Conservation (phyloP, 73 alveolate species). For the Symbiodinium natans region DNA sequence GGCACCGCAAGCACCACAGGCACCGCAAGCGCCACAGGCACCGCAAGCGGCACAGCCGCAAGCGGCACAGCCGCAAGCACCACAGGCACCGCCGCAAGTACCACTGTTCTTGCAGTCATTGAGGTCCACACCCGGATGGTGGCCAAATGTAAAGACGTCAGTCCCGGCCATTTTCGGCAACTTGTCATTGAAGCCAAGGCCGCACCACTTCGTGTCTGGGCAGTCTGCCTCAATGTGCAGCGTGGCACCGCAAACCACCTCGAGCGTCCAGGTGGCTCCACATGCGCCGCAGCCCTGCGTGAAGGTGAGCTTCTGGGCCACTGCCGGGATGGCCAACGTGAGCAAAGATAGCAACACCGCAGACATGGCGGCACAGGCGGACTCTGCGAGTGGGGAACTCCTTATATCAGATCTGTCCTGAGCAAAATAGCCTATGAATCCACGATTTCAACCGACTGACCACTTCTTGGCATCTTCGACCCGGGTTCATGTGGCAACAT, state of each 20-base stretch:
- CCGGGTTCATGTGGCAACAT: no score
- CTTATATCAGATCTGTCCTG: no score
- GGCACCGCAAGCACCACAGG: neutral
- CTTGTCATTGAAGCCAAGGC: neutral
- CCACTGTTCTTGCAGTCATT: slow-evolving; percentile 7
- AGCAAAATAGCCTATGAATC: no score
- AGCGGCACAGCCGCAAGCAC: neutral
- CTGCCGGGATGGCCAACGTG: no score
- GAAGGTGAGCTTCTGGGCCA: neutral
- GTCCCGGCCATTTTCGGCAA: neutral
- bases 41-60: neutral
- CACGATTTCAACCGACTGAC: no score
- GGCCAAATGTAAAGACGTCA: slow-evolving; percentile 52
- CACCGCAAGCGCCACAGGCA: neutral
- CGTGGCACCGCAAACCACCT: neutral
- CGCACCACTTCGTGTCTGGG: neutral
- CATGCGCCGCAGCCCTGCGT: no score
- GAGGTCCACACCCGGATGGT: slow-evolving; percentile 9
- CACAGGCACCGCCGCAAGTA: neutral
- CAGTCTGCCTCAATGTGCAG: neutral
- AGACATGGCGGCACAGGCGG: no score
- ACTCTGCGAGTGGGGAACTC: no score
- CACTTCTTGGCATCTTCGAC: no score
- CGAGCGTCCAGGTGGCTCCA: neutral
- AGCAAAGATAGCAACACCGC: no score